Evolutionary conservation across 2,329 filamentous ascomycete species (phyloP).

Genomic region (Sclerotinia minor): DNA sequence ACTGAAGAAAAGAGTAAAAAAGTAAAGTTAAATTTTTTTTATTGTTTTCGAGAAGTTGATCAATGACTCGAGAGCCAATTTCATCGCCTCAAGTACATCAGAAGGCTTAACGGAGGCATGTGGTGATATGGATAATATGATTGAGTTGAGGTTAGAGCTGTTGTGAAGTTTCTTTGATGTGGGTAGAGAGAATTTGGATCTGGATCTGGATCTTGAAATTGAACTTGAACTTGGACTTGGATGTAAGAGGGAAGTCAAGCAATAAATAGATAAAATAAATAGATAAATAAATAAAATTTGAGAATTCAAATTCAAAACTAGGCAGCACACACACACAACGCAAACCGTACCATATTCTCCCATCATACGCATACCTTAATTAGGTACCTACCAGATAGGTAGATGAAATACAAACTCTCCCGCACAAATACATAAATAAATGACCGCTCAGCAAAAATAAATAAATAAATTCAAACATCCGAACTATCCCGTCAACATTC

Average conservation of each 20-base stretch:
- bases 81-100: background rate
- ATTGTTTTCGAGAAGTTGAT: background rate
- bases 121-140: background rate
- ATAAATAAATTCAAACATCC: background rate
- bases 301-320: background rate
- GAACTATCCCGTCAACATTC: too few species aligned
- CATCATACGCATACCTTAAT: background rate
- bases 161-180: background rate
- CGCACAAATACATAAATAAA: background rate
- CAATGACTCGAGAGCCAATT: background rate
- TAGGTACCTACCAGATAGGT: too few species aligned
- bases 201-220: too few species aligned
- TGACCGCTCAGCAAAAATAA: background rate
- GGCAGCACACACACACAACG: background rate
- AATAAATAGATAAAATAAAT: background rate
- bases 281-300: too few species aligned
- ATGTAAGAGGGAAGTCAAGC: background rate
- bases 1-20: background rate
- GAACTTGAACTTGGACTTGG: too few species aligned
- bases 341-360: background rate
- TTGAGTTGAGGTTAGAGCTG: background rate
- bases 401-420: background rate
- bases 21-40: background rate
- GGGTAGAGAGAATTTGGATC: background rate
- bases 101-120: background rate